These are phyloP conservation scores for Candida loeiensis DNA, from an alignment of 805 yeast species.

Conservation along the genomic window DNA sequence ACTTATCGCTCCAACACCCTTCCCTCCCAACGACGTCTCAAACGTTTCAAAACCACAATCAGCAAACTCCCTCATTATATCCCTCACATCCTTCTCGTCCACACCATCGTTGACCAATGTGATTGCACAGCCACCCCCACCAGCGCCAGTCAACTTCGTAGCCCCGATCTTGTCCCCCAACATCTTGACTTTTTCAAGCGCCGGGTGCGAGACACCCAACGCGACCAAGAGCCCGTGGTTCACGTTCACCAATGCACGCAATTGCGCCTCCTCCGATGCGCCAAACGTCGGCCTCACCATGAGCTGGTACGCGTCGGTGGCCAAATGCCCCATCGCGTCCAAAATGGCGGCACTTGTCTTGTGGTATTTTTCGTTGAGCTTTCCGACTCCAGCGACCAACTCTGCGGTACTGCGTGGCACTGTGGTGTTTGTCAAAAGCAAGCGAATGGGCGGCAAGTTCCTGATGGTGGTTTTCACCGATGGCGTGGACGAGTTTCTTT, in stretches of 20 bases:
- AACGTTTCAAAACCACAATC: constrained; percentile 65
- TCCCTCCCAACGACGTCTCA: constrained; percentile 82
- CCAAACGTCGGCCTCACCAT: constrained; percentile 53
- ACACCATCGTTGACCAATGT: constrained; percentile 61
- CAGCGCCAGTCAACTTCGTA: constrained; percentile 96
- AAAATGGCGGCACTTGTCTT: constrained; percentile 54
- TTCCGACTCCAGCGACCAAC: constrained; percentile 73
- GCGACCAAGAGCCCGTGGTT: constrained; percentile 87
- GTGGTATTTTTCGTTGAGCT: constrained; percentile 51
- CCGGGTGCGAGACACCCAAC: constrained; percentile 89
- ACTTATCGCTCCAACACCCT: constrained; percentile 66
- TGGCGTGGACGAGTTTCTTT: constrained; percentile 54
- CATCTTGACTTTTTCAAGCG: constrained; percentile 70
- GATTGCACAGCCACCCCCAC: constrained; percentile 98
- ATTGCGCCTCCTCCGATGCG: constrained; percentile 29
- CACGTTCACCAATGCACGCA: constrained; percentile 65
- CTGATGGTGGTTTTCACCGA: constrained; percentile 65
- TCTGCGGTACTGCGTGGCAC: constrained; percentile 87
- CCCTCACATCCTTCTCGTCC: constrained; percentile 30
- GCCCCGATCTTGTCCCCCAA: constrained; percentile 74
- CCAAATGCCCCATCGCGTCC: constrained; percentile 71
- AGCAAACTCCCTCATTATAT: constrained; percentile 34
- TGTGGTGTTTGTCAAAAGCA: constrained; percentile 78
- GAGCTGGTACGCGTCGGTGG: constrained; percentile 66
- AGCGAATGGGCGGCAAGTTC: constrained; percentile 67